These are phyloP conservation scores for Chrysoporthe puriensis DNA, from an alignment of 2,329 filamentous ascomycete species.

Conservation along the genomic window DNA sequence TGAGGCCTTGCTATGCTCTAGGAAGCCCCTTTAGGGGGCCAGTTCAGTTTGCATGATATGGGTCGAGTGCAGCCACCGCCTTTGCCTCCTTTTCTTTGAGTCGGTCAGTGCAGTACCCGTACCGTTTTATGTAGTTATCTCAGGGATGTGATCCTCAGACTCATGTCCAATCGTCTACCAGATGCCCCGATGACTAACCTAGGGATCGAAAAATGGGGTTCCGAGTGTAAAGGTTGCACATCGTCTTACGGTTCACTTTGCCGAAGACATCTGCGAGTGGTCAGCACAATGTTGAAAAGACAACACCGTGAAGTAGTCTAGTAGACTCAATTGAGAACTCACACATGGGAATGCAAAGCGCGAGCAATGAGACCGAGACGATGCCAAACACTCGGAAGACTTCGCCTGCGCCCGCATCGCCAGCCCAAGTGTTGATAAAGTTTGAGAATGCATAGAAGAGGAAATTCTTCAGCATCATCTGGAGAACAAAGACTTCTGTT, in stretches of 20 bases:
- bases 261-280: conserved; percentile 18
- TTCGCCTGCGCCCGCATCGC: conserved; percentile 33
- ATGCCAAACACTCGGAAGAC: conserved; percentile 38
- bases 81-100: neutral
- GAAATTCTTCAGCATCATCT: conserved; percentile 42
- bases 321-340: conserved; percentile 27
- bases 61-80: neutral
- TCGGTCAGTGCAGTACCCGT: neutral
- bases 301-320: neutral
- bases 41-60: neutral
- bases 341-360: conserved; percentile 41
- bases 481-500: conserved; percentile 39
- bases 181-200: neutral
- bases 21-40: neutral
- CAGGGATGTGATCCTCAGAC: neutral
- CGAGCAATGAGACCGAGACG: conserved; percentile 35
- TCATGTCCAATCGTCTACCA: neutral
- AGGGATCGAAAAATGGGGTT: conserved; percentile 12
- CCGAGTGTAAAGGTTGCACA: conserved; percentile 17
- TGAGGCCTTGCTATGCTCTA: neutral
- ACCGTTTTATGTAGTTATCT: neutral
- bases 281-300: neutral
- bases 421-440: conserved; percentile 39
- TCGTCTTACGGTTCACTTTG: conserved; percentile 22
- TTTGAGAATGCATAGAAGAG: conserved; percentile 40